Conservation (phyloP, 352 stramenopile genomes). For the Halophytophthora polymorphica region DNA sequence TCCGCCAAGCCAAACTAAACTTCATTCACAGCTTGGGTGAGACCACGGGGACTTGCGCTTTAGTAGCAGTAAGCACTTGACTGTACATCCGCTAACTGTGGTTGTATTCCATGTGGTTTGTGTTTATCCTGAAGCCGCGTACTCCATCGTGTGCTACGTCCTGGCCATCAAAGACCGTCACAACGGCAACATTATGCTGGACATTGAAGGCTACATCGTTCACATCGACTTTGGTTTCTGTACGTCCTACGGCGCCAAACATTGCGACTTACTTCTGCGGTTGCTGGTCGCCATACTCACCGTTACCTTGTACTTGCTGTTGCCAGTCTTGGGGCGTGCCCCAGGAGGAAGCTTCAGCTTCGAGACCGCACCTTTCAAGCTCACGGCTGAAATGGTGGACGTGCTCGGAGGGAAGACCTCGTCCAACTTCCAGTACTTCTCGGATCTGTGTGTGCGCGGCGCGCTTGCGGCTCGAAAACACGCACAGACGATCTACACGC, state of each 20-base stretch:
- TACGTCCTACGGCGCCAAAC: constrained; percentile 26
- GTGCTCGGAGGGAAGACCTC: constrained; percentile 92
- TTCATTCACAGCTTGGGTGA: constrained; percentile 84
- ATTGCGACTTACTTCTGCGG: neutral
- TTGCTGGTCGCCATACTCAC: constrained; percentile 1
- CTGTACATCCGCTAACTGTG: too few relatives aligned
- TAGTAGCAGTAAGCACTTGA: neutral
- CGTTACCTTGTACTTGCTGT: neutral
- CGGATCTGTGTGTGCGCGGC: constrained; percentile 91
- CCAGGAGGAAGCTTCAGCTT: constrained; percentile 93
- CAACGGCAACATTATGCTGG: constrained; percentile 99
- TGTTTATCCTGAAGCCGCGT: constrained; percentile 87
- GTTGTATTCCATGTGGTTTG: too few relatives aligned
- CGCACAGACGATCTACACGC: constrained; percentile 91
- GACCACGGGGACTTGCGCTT: constrained; percentile 19
- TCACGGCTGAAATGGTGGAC: constrained; percentile 95
- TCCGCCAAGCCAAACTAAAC: constrained; percentile 70
- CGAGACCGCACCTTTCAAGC: constrained; percentile 96
- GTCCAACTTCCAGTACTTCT: constrained; percentile 91
- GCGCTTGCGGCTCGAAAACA: constrained; percentile 91
- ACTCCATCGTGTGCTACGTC: constrained; percentile 97
- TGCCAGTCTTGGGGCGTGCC: constrained; percentile 68
- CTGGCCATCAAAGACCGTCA: constrained; percentile 98
- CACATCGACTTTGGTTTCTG: constrained; percentile 99
- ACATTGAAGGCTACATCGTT: constrained; percentile 95